Evolutionary conservation across 2,329 filamentous ascomycete species (phyloP).

Genomic region (Ophioceras dolichostomum): DNA sequence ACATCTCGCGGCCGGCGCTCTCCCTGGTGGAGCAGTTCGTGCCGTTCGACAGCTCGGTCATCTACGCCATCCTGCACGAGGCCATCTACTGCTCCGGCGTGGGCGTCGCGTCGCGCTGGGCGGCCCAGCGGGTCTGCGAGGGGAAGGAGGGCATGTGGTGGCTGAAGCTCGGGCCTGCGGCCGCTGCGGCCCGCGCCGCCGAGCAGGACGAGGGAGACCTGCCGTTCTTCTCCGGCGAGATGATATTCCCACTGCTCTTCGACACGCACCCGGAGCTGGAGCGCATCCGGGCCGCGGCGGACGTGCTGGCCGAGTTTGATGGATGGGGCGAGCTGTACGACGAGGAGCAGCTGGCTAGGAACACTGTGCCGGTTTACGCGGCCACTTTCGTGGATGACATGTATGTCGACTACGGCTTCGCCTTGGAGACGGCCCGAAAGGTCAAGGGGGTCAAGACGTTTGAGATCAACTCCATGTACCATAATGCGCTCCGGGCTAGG

Average conservation of each 20-base stretch:
- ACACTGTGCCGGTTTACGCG: conserved; percentile 77
- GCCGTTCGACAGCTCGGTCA: conserved; percentile 61
- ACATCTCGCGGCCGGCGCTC: conserved; percentile 61
- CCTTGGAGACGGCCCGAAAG: conserved; percentile 58
- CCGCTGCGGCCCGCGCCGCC: conserved; percentile 21
- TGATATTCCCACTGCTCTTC: conserved; percentile 82
- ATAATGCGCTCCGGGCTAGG: conserved; percentile 65
- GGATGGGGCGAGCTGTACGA: conserved; percentile 74
- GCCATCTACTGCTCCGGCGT: conserved; percentile 69
- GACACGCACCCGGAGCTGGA: conserved; percentile 65
- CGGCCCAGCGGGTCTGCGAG: conserved; percentile 52
- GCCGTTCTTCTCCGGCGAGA: conserved; percentile 80
- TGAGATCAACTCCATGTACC: conserved; percentile 78
- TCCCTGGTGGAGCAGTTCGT: conserved; percentile 53
- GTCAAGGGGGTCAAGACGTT: conserved; percentile 71
- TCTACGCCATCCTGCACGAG: conserved; percentile 84
- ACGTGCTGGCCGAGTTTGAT: conserved; percentile 53
- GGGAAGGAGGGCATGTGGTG: conserved; percentile 34
- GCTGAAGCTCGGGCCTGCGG: conserved; percentile 26
- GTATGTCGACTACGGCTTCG: conserved; percentile 74
- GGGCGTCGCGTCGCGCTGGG: conserved; percentile 57
- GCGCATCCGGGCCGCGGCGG: conserved; percentile 54
- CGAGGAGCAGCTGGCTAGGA: conserved; percentile 56
- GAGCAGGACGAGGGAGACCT: conserved; percentile 8
- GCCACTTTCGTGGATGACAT: conserved; percentile 79